phyloP scores from a whole-genome alignment of 176 grass and related monocot species.

The Ensete glaucum region DNA sequence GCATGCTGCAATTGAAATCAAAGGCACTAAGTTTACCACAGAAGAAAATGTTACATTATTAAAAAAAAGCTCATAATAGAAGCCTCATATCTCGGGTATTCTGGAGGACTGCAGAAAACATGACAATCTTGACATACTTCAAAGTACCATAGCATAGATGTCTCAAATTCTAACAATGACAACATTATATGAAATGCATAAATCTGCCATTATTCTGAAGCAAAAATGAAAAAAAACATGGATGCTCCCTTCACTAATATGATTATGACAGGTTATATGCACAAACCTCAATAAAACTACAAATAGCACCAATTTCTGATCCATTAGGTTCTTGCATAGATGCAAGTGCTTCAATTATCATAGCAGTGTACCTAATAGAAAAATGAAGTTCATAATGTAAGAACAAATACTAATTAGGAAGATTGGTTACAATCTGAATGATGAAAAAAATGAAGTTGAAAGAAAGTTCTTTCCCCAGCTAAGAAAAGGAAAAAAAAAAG shows the following conservation, averaged over 20 bases:
- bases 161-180: not conserved
- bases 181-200: not conserved
- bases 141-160: not conserved
- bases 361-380: conserved; percentile 53
- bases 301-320: conserved; percentile 51
- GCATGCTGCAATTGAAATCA: not conserved
- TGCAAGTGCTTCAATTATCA: conserved; percentile 73
- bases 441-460: not conserved
- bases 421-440: not conserved
- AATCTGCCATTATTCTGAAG: not conserved
- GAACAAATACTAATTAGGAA: not conserved
- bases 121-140: not conserved
- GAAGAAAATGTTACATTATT: not conserved
- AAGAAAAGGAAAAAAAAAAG: not conserved
- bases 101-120: not conserved
- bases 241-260: not conserved
- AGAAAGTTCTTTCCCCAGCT: too few relatives aligned
- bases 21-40: not conserved
- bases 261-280: not conserved
- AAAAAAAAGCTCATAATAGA: not conserved
- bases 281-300: conserved; percentile 56
- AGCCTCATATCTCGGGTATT: not conserved
- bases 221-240: too few relatives aligned
- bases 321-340: conserved; percentile 78
- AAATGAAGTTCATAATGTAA: conserved; percentile 18